phyloP scores from a whole-genome alignment of 805 yeast species.

The Cyberlindnera bimundalis region DNA sequence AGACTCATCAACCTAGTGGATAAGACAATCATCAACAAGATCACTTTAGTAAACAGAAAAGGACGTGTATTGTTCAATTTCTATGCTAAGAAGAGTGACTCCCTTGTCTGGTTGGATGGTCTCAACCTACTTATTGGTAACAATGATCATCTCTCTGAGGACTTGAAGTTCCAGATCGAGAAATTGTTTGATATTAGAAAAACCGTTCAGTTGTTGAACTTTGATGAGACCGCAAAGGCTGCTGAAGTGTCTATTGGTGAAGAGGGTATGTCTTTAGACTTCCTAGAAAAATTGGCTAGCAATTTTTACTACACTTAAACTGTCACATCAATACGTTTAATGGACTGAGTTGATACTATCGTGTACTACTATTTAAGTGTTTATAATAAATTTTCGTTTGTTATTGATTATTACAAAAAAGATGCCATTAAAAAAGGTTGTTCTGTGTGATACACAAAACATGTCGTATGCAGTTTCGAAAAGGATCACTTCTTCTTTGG shows the following conservation, averaged over 20 bases:
- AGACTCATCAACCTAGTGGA: constrained; percentile 55
- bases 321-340: no score
- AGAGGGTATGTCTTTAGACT: constrained; percentile 10
- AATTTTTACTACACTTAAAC: constrained; percentile 23
- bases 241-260: constrained; percentile 5
- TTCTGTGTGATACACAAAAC: no score
- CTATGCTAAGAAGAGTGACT: constrained; percentile 65
- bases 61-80: constrained; percentile 49
- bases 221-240: constrained; percentile 8
- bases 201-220: constrained; percentile 43
- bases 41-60: constrained; percentile 44
- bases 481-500: constrained; percentile 14
- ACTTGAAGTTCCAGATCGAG: constrained; percentile 42
- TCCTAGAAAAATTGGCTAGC: constrained; percentile 18
- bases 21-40: constrained; percentile 53
- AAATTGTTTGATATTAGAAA: constrained; percentile 43
- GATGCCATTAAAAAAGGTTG: not conserved
- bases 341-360: no score
- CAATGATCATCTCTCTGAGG: constrained; percentile 36
- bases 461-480: not conserved
- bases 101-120: constrained; percentile 79
- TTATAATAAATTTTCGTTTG: not conserved
- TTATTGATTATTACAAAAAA: no score
- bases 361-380: not conserved
- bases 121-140: constrained; percentile 47